Evolutionary conservation across 202 grass and related monocot species (phyloP), one percentile per base, ranked within the genome.

Genomic region (Dendrocalamus latiflorus): DNA sequence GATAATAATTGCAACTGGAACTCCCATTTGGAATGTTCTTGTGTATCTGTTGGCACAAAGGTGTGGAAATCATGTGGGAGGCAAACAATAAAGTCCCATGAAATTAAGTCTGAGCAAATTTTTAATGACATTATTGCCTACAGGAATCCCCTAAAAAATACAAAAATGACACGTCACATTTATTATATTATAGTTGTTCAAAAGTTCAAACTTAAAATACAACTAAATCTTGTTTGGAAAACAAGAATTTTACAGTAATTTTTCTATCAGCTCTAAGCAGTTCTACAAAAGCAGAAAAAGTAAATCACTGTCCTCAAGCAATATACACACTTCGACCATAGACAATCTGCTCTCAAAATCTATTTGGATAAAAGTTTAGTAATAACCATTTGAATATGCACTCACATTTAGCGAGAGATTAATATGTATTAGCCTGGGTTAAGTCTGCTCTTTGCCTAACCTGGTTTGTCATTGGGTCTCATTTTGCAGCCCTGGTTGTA

Each of bases 341-440:
- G 4, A 4, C 10, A 72, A 50, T 62, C 55, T 25, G 55, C 18
- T 72, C 11, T 22, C 11, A 3, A 7, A 6, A 5, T 1, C 9
- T 1, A 34, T 48, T 72, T 48, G 20, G 15, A 24, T 22, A 71
- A 62, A 18, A 43, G 34, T 48, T 60, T n/a, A n/a, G n/a, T 67
- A 49, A 70, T 48, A 33, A 72, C 44, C 21, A 72, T 72, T 72
- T 72, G 28, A 72, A 72, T 72, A 16, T 72, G 25, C 68, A 72
- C 44, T 50, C 44, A 50, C 44, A 50, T 72, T 50, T 72, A 50
- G 43, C 68, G 33, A 33, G 48, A 30, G 13, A 49, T 24, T 72
- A 48, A 4, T 49, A 49, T 71, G 68, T 16, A 6, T 51, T 51
- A 1, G 49, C 5, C 16, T 51, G 49, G 49, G 49, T 51, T 18